These are phyloP conservation scores for Coemansia aciculifera DNA, from an alignment of 192 early-diverging fungal species.

Conservation along the genomic window DNA sequence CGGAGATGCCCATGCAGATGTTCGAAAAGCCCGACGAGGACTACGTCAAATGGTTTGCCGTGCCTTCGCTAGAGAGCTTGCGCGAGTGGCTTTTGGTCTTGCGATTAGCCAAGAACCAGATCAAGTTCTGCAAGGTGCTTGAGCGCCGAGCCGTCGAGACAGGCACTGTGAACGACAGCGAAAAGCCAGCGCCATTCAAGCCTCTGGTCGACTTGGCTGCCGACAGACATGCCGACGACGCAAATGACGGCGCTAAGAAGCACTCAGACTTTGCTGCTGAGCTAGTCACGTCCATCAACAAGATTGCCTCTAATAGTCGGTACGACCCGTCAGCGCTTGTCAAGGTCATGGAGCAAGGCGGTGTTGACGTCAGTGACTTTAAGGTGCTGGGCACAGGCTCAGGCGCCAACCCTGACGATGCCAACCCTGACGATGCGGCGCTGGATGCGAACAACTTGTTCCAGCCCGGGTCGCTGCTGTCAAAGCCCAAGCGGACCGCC, in stretches of 20 bases:
- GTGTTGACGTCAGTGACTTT: slow-evolving; percentile 50
- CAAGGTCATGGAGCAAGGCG: slow-evolving; percentile 28
- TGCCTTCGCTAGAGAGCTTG: slow-evolving; percentile 40
- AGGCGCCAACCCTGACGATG: background rate
- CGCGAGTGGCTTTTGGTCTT: slow-evolving; percentile 48
- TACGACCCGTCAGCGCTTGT: slow-evolving; percentile 42
- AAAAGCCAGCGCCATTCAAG: slow-evolving; percentile 26
- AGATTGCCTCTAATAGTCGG: slow-evolving; percentile 29
- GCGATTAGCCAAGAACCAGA: slow-evolving; percentile 47
- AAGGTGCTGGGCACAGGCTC: slow-evolving; percentile 14
- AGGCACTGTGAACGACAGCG: slow-evolving; percentile 10
- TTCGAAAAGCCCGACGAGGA: slow-evolving; percentile 85
- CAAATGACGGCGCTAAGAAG: slow-evolving; percentile 15
- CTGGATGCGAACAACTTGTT: slow-evolving; percentile 21
- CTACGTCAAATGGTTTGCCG: slow-evolving; percentile 63
- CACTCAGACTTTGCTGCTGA: slow-evolving; percentile 27
- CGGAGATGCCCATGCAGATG: slow-evolving; percentile 70
- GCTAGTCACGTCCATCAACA: slow-evolving; percentile 32
- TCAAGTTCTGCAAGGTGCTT: slow-evolving; percentile 47
- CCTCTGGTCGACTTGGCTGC: slow-evolving; percentile 39
- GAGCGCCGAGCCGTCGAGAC: slow-evolving; percentile 42
- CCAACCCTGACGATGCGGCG: slow-evolving; percentile 11
- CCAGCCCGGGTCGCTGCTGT: slow-evolving; percentile 47
- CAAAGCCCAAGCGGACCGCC: slow-evolving; percentile 35
- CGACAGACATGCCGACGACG: slow-evolving; percentile 23